Percentiles rank a stretch among this genome's conserved stretches.
Evolutionary conservation across 495 filamentous ascomycete species (phyloP).

Genomic region (Sordaria brevicollis): DNA sequence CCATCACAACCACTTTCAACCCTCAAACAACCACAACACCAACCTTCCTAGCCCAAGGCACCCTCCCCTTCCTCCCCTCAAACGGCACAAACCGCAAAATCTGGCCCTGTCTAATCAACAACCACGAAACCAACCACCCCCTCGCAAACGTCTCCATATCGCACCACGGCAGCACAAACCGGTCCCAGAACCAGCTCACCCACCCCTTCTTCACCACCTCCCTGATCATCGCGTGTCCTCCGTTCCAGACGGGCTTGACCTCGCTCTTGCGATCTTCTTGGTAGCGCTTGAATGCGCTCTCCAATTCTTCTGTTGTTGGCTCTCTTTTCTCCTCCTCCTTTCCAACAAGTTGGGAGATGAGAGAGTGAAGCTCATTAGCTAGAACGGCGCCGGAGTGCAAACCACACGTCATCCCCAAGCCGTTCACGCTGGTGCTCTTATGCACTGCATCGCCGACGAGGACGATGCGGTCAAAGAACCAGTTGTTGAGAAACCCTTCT

Average conservation of each 20-base stretch:
- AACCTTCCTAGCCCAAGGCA: neutral
- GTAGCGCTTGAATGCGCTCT: neutral
- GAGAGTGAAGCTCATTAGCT: neutral
- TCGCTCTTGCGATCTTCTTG: neutral
- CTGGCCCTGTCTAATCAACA: neutral
- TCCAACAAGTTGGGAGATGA: neutral
- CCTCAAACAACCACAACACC: neutral
- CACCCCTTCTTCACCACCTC: neutral
- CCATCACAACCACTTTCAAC: no score
- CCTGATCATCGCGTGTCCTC: neutral
- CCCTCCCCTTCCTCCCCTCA: neutral
- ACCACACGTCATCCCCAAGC: neutral
- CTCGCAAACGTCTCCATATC: neutral
- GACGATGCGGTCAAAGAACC: constrained; percentile 30
- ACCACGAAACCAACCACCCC: neutral
- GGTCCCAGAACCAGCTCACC: neutral
- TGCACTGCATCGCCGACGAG: constrained; percentile 35
- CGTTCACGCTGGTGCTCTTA: constrained; percentile 12
- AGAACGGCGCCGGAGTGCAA: neutral
- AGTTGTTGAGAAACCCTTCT: constrained; percentile 28
- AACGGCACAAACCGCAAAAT: neutral
- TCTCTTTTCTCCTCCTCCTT: neutral
- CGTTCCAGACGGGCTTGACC: neutral
- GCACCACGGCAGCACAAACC: neutral
- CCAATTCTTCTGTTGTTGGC: neutral